Evolutionary conservation across 257 asterid genomes (phyloP).

Genomic region (Solanum chiquidenum): DNA sequence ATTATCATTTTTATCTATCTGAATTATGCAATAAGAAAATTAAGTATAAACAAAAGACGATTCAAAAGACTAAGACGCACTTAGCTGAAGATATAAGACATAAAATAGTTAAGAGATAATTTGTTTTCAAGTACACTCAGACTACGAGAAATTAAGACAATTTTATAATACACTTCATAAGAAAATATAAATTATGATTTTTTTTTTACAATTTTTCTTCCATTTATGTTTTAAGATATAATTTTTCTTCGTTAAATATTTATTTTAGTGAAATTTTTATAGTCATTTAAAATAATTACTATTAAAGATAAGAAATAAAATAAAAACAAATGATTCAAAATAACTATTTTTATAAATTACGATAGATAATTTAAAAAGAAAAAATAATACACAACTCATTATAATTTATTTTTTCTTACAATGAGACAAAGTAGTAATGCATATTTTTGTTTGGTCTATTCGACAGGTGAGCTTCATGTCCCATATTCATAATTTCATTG

Average conservation of each 20-base stretch:
- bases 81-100: too few relatives aligned
- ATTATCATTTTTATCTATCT: too few relatives aligned
- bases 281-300: neutral
- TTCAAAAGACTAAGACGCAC: too few relatives aligned
- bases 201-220: neutral
- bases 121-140: too few relatives aligned
- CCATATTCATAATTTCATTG: neutral
- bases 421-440: neutral
- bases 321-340: neutral
- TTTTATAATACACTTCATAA: too few relatives aligned
- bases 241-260: neutral
- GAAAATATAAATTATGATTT: too few relatives aligned
- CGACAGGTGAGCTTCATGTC: neutral
- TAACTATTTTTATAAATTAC: neutral
- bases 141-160: too few relatives aligned
- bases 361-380: neutral
- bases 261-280: fast-evolving
- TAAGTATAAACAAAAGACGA: too few relatives aligned
- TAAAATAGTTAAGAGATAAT: too few relatives aligned
- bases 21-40: too few relatives aligned
- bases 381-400: neutral
- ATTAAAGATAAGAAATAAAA: neutral
- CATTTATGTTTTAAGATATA: neutral
- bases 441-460: neutral
- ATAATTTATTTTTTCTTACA: neutral